Evolutionary conservation across 768 basidiomycete genomes (phyloP).

Genomic region (Hortiboletus campestris): DNA sequence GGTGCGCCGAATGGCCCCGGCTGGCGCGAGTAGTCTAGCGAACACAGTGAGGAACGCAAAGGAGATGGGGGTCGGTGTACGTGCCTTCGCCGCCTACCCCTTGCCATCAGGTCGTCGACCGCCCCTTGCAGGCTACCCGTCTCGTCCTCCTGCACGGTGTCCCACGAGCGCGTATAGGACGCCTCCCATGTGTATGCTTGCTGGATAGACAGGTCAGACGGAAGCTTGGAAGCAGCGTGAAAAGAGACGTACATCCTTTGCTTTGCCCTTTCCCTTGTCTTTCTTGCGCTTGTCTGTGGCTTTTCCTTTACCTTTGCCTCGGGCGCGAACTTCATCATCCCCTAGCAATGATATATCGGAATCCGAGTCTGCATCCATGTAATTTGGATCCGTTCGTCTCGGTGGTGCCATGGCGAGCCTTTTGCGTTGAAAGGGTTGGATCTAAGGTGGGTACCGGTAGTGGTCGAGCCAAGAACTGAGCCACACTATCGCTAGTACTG

Average conservation of each 20-base stretch:
- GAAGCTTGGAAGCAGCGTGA: neutral
- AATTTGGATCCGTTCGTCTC: conserved; percentile 29
- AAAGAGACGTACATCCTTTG: conserved; percentile 30
- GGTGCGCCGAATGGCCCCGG: conserved; percentile 84
- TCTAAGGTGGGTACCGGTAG: neutral
- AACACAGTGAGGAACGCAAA: conserved; percentile 4
- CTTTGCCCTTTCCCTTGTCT: conserved; percentile 47
- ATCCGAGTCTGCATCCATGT: conserved; percentile 64
- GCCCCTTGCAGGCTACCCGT: conserved; percentile 86
- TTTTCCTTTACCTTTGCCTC: conserved; percentile 59
- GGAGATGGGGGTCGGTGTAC: conserved; percentile 17
- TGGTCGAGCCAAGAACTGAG: neutral
- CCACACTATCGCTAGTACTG: too few species aligned
- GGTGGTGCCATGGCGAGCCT: conserved; percentile 24
- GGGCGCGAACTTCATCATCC: conserved; percentile 45
- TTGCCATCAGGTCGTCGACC: conserved; percentile 85
- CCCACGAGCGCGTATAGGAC: conserved; percentile 92
- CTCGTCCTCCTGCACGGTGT: conserved; percentile 95
- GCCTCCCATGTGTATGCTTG: conserved; percentile 96
- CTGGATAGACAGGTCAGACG: conserved; percentile 34
- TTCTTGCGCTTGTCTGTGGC: conserved; percentile 48
- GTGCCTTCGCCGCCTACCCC: conserved; percentile 80
- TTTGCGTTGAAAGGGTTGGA: neutral
- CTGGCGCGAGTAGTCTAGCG: conserved; percentile 73
- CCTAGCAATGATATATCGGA: conserved; percentile 67